Evolutionary conservation across 495 filamentous ascomycete genomes (phyloP), one percentile per base, ranked within the genome.

Genomic region (Mycothermus thermophilus): DNA sequence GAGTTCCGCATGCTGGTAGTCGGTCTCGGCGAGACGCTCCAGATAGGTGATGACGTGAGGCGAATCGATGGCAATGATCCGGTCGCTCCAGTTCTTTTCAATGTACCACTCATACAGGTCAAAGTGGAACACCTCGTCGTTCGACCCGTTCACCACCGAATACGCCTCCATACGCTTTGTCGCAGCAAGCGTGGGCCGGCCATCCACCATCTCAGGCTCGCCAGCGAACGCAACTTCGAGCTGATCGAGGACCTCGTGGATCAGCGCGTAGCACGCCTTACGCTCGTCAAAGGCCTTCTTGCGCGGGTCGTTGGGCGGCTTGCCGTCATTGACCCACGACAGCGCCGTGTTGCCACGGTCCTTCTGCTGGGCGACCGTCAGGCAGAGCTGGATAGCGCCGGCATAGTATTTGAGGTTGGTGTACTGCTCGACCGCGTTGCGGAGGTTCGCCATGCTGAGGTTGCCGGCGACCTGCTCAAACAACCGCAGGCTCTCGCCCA

Each of bases 101-200:
- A 94, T 69, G 54, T 96, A 95, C 92, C 92, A 99, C 40, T 95
- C 90, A 51, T 95, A 99, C 33, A 99, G 66, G 43, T 84, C 79
- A 18, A 82, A 88, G 54, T 96, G 74, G 59, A 96, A 99, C 1
- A 93, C 76, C 44, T 93, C 83, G 44, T 99, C 90, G 7, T 71
- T 66, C 0, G 87, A 94, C 30, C 67, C 73, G 48, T 90, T 78
- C 48, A 96, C 79, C 0, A 92, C 77, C 30, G 69, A 69, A 57
- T 94, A 92, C 0, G 90, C 87, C 57, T 99, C 90, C 34, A 70
- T 71, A 41, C 80, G 72, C 41, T 88, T 79, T 23, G 77, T 86
- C 5, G 78, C 78, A 25, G 77, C 69, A 3, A 77, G 52, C 0
- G 83, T 85, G 11, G 69, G 66, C 40, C 81, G 75, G 21, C 88